These are phyloP conservation scores for Oxyria digyna DNA, from an alignment of 148 eudicot species.

Conservation along the genomic window DNA sequence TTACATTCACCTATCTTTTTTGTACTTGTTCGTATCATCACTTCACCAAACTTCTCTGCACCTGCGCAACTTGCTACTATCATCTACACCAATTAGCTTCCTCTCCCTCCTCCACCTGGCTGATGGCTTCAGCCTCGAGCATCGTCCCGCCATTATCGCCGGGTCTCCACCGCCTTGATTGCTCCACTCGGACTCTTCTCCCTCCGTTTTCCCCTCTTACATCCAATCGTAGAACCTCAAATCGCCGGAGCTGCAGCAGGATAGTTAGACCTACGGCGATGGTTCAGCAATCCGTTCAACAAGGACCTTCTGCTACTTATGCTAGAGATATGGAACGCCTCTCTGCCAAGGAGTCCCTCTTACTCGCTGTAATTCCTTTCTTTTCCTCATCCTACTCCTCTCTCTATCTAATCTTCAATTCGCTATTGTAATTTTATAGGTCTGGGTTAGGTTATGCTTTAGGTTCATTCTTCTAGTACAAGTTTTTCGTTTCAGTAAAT, in stretches of 20 bases:
- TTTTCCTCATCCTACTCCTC: background rate
- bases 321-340: slow-evolving; percentile 87
- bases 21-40: background rate
- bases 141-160: background rate
- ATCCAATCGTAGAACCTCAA: background rate
- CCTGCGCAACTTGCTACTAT: background rate
- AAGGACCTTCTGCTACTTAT: slow-evolving; percentile 63
- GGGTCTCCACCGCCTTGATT: background rate
- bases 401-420: background rate
- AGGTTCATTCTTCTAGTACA: background rate
- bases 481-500: background rate
- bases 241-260: slow-evolving; percentile 4
- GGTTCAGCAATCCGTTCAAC: slow-evolving; percentile 44
- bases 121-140: background rate
- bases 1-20: background rate
- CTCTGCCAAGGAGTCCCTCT: slow-evolving; percentile 79
- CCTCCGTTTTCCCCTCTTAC: slow-evolving; percentile 9
- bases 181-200: background rate
- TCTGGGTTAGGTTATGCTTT: background rate
- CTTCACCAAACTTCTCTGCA: background rate
- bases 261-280: slow-evolving; percentile 25
- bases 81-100: background rate
- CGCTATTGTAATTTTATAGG: background rate
- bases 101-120: background rate
- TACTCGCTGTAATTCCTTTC: slow-evolving; percentile 53